Percentiles rank a stretch among this genome's conserved stretches.
Evolutionary conservation across 768 basidiomycete genomes (phyloP).

Genomic region (Exsudoporus frostii): DNA sequence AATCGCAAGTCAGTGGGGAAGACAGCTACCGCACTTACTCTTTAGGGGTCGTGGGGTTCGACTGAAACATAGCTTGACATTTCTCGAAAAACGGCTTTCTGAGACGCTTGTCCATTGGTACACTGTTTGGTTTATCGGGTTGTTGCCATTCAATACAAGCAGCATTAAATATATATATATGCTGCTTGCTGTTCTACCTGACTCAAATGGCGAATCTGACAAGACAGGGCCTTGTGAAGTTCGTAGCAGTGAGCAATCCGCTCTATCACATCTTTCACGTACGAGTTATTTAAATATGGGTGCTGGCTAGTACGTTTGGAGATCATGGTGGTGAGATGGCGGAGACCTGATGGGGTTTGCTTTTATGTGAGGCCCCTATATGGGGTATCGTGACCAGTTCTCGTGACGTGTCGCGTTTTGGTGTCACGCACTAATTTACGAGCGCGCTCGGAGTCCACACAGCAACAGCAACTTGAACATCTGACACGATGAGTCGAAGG

Average conservation of each 20-base stretch:
- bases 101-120: not conserved
- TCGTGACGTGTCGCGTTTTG: constrained; percentile 15
- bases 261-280: too few relatives aligned
- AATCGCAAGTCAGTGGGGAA: not conserved
- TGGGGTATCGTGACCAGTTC: too few relatives aligned
- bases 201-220: not conserved
- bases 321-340: too few relatives aligned
- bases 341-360: too few relatives aligned
- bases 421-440: constrained; percentile 14
- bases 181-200: not conserved
- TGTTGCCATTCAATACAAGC: not conserved
- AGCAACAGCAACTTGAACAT: constrained; percentile 2
- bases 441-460: constrained; percentile 1
- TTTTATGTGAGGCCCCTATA: too few relatives aligned
- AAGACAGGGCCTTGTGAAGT: not conserved
- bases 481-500: constrained; percentile 26
- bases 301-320: too few relatives aligned
- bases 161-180: not conserved
- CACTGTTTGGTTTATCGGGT: not conserved
- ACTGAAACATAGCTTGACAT: not conserved
- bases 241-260: not conserved
- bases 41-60: not conserved
- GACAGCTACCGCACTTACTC: not conserved
- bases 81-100: not conserved
- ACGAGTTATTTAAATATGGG: too few relatives aligned